phyloP scores from a whole-genome alignment of 352 stramenopile species.

The Phytopythium delawarense region DNA sequence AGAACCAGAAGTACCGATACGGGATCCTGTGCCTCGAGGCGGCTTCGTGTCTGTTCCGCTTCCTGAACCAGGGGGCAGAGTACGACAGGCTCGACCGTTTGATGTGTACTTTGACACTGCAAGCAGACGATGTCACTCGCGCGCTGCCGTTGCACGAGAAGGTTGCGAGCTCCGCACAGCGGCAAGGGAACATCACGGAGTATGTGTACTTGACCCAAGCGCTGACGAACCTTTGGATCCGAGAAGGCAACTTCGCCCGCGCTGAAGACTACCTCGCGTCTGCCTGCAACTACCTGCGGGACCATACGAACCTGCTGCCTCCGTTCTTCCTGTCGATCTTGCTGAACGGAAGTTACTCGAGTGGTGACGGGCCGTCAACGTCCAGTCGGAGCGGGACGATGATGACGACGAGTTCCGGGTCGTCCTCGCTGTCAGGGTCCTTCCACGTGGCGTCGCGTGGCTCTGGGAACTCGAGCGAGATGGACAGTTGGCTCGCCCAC shows the following conservation, averaged over 20 bases:
- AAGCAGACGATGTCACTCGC: conserved; percentile 73
- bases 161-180: conserved; percentile 56
- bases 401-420: conserved; percentile 63
- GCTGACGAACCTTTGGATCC: conserved; percentile 75
- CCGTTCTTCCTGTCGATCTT: conserved; percentile 54
- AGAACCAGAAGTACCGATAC: conserved; percentile 86
- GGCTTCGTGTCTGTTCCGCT: conserved; percentile 50
- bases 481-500: conserved; percentile 79
- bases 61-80: conserved; percentile 64
- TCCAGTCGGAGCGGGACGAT: conserved; percentile 62
- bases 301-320: conserved; percentile 64
- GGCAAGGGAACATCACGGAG: conserved; percentile 80
- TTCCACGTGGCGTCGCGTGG: conserved; percentile 51
- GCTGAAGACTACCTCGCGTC: conserved; percentile 65
- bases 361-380: conserved; percentile 33
- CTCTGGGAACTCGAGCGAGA: conserved; percentile 55
- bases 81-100: conserved; percentile 78
- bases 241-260: conserved; percentile 68
- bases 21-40: conserved; percentile 77
- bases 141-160: conserved; percentile 78
- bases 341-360: conserved; percentile 47
- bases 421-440: conserved; percentile 53
- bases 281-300: conserved; percentile 59
- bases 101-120: conserved; percentile 65
- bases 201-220: conserved; percentile 83